Conservation (phyloP, 371 early-diverging fungal species). For the Syncephalastrum monosporum region DNA sequence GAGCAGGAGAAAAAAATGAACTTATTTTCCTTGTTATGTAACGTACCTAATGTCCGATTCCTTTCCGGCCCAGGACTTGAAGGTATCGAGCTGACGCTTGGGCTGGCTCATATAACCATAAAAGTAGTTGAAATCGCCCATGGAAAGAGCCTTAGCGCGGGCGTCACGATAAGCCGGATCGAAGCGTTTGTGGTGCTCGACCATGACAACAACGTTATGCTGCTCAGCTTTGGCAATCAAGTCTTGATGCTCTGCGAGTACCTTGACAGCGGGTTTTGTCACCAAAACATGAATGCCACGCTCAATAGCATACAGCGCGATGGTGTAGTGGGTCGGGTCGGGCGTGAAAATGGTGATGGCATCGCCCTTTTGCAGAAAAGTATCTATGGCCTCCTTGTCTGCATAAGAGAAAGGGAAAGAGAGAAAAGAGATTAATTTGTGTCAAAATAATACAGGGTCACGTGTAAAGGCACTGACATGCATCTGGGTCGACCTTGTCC, state of each 20-base stretch:
- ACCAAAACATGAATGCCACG: constrained; percentile 44
- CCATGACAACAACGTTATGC: constrained; percentile 37
- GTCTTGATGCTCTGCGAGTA: constrained; percentile 31
- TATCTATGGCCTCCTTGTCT: constrained; percentile 49
- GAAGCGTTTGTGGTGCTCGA: constrained; percentile 55
- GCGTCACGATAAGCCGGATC: constrained; percentile 45
- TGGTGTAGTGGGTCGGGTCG: constrained; percentile 50
- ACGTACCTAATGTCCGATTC: constrained; percentile 41
- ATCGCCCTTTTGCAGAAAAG: constrained; percentile 32
- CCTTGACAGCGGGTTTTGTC: constrained; percentile 53
- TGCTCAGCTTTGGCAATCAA: constrained; percentile 37
- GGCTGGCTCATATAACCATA: constrained; percentile 54
- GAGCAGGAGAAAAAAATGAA: too few relatives aligned
- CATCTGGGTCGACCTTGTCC: constrained; percentile 28
- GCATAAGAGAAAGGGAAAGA: neutral
- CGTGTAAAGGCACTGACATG: constrained; percentile 21
- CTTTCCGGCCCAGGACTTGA: constrained; percentile 49
- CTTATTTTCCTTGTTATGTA: too few relatives aligned
- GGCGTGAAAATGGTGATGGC: constrained; percentile 55
- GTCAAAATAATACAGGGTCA: neutral
- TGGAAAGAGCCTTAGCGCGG: constrained; percentile 15
- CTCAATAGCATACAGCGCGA: constrained; percentile 46
- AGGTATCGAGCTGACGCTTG: constrained; percentile 49
- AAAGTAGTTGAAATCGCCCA: constrained; percentile 50
- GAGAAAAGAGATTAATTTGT: neutral